Percentiles rank a stretch among this genome's conserved stretches.
phyloP scores from a whole-genome alignment of 1,284 basidiomycete genomes.

The Ceratobasidium sp. region DNA sequence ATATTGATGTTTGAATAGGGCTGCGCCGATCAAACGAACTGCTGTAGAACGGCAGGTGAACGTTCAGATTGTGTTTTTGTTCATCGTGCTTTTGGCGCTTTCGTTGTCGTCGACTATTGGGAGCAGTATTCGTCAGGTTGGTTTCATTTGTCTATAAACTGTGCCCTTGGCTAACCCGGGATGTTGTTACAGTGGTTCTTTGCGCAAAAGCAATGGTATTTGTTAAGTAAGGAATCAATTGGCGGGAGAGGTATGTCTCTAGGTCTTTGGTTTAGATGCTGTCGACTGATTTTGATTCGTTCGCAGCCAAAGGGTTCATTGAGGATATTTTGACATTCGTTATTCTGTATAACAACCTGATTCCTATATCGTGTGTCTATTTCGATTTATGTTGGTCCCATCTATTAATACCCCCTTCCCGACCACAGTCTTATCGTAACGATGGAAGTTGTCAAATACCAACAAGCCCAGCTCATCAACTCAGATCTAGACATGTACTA shows the following conservation, averaged over 20 bases:
- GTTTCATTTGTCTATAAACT: slow-evolving; percentile 43
- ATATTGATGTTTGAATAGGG: slow-evolving; percentile 55
- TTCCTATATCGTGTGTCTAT: slow-evolving; percentile 83
- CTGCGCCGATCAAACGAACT: slow-evolving; percentile 95
- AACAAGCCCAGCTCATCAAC: slow-evolving; percentile 97
- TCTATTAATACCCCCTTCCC: not conserved
- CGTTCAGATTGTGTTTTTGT: slow-evolving; percentile 95
- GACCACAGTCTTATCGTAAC: slow-evolving; percentile 83
- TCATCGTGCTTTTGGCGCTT: slow-evolving; percentile 84
- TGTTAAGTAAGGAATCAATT: slow-evolving; percentile 54
- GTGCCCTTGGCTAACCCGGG: not conserved
- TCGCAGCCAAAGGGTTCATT: slow-evolving; percentile 74
- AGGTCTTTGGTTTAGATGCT: not conserved
- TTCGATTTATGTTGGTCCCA: not conserved
- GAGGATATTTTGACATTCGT: slow-evolving; percentile 98
- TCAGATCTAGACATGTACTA: slow-evolving; percentile 98
- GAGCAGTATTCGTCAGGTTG: slow-evolving; percentile 77
- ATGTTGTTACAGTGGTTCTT: slow-evolving; percentile 72
- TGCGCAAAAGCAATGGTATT: slow-evolving; percentile 83
- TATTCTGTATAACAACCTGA: slow-evolving; percentile 98
- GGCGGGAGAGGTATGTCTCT: slow-evolving; percentile 51
- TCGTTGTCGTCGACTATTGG: slow-evolving; percentile 94
- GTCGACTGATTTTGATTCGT: slow-evolving; percentile 34
- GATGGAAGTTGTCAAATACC: slow-evolving; percentile 99
- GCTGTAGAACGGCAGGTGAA: slow-evolving; percentile 98